Percentiles rank a stretch among this genome's conserved stretches.
These are phyloP conservation scores for Zancudomyces culisetae DNA, from an alignment of 371 early-diverging fungal genomes.

Conservation along the genomic window DNA sequence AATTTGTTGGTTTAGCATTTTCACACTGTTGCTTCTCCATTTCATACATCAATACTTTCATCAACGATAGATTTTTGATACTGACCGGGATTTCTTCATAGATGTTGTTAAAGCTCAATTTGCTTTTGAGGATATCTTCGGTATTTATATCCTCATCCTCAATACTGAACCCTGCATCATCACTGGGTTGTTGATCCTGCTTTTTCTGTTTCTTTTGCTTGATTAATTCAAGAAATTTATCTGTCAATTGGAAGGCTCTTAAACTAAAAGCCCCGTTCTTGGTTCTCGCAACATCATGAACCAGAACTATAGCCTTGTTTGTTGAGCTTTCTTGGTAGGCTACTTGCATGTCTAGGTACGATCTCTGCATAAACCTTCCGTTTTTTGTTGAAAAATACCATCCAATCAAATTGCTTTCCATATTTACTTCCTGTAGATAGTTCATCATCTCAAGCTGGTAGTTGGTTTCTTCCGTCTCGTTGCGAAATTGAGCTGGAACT, in stretches of 20 bases:
- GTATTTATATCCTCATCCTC: too few species aligned
- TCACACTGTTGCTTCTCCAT: slow-evolving; percentile 19
- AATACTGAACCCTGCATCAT: too few species aligned
- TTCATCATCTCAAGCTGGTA: slow-evolving; percentile 88
- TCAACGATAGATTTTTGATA: slow-evolving; percentile 64
- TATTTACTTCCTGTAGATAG: slow-evolving; percentile 78
- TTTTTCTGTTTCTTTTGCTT: slow-evolving; percentile 41
- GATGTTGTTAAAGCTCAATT: slow-evolving; percentile 63
- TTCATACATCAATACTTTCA: slow-evolving; percentile 61
- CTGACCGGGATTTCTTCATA: slow-evolving; percentile 78
- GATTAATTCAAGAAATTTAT: slow-evolving; percentile 68
- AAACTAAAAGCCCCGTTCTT: slow-evolving; percentile 61
- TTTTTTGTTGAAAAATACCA: slow-evolving; percentile 85
- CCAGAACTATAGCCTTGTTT: slow-evolving; percentile 67
- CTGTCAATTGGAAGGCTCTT: slow-evolving; percentile 71
- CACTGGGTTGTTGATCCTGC: slow-evolving; percentile 15
- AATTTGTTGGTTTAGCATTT: background rate
- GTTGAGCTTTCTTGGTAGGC: slow-evolving; percentile 73
- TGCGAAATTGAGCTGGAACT: slow-evolving; percentile 38
- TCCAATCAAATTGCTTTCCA: slow-evolving; percentile 90
- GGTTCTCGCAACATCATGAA: slow-evolving; percentile 62
- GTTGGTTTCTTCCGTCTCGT: slow-evolving; percentile 38
- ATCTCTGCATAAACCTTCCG: slow-evolving; percentile 76
- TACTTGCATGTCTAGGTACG: slow-evolving; percentile 74
- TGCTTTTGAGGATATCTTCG: slow-evolving; percentile 22